Evolutionary conservation across 2,329 filamentous ascomycete genomes (phyloP).

Genomic region (Orbilia javanica): DNA sequence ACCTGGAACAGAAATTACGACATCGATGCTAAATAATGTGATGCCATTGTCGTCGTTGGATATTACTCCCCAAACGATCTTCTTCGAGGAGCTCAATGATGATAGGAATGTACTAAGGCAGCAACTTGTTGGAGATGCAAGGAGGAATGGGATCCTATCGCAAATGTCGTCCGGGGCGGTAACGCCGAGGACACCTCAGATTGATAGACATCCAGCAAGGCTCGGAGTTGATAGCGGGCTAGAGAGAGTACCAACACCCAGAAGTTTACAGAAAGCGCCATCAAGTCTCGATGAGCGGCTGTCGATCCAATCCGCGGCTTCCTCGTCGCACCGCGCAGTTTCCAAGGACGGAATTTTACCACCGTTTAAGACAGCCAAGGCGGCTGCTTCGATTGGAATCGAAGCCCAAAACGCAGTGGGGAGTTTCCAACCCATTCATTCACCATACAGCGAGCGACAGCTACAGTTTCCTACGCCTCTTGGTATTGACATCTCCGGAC

Average conservation of each 20-base stretch:
- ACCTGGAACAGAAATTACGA: constrained; percentile 66
- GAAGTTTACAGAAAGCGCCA: constrained; percentile 34
- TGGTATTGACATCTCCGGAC: constrained; percentile 15
- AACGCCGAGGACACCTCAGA: constrained; percentile 35
- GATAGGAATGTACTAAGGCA: constrained; percentile 64
- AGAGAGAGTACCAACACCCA: constrained; percentile 21
- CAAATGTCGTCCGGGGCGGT: constrained; percentile 35
- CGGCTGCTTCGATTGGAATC: constrained; percentile 39
- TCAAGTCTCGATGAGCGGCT: constrained; percentile 48
- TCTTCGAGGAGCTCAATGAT: constrained; percentile 83
- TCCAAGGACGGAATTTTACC: constrained; percentile 53
- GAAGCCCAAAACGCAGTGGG: constrained; percentile 51
- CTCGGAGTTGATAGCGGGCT: neutral
- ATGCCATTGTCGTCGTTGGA: constrained; percentile 80
- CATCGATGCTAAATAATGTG: constrained; percentile 74
- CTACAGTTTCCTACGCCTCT: constrained; percentile 23
- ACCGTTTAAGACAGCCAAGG: constrained; percentile 49
- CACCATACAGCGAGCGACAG: constrained; percentile 39
- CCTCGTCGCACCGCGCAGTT: constrained; percentile 43
- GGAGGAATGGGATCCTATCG: constrained; percentile 30
- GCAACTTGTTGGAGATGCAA: constrained; percentile 54
- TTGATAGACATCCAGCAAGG: constrained; percentile 38
- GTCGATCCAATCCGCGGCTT: constrained; percentile 39
- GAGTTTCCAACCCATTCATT: constrained; percentile 49
- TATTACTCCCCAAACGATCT: constrained; percentile 86